Base-by-base conservation (phyloP, 345 rosid species). In the Acer campestre region DNA sequence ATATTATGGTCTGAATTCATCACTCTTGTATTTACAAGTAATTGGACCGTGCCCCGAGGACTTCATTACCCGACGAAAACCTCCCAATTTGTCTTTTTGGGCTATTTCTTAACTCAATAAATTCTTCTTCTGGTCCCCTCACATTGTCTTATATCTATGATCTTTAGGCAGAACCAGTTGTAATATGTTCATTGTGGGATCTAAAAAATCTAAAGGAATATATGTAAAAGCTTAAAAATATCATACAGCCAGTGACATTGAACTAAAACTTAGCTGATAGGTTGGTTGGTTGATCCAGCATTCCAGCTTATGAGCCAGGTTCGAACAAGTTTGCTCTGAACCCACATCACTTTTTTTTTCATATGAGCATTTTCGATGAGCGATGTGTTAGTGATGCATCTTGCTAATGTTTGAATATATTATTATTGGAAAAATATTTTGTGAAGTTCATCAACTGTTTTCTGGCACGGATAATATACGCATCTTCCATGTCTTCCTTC, bases 41-140 rank as follows among this genome's bases (percentile, higher is more conserved):
- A 10, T 12, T 13, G 51, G 81, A 82, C 68, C 78, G 4, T 70
- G 65, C 46, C 76, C 73, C 46, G 1, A 69, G 71, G 44, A 76
- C 44, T 75, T 61, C 31, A 61, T 22, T 67, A 11, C 71, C 77
- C 61, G 35, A 65, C 46, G 11, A 64, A 48, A 71, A 25, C 66
- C 51, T 27, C 20, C 17, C 27, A 14, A 75, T n/a, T 59, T 58
- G 55, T 10, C 67, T 72, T 56, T 40, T 40, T 35, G 38, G n/a
- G 68, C 66, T 3, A 61, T 69, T 67, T 81, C n/a, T 61, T 73
- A 75, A 67, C 31, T 44, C 70, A 67, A 48, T 44, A 64, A 22
- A 68, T 63, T 63, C 68, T 38, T 79, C 76, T 10, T 49, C 73
- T 79, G 81, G 86, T 80, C 83, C 86, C 69, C 64, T 67, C 22